A percentile compares a stretch with the other conserved stretches of the same genome.
Conservation (phyloP, 2,329 filamentous ascomycete genomes). For the Diaporthe destruens region DNA sequence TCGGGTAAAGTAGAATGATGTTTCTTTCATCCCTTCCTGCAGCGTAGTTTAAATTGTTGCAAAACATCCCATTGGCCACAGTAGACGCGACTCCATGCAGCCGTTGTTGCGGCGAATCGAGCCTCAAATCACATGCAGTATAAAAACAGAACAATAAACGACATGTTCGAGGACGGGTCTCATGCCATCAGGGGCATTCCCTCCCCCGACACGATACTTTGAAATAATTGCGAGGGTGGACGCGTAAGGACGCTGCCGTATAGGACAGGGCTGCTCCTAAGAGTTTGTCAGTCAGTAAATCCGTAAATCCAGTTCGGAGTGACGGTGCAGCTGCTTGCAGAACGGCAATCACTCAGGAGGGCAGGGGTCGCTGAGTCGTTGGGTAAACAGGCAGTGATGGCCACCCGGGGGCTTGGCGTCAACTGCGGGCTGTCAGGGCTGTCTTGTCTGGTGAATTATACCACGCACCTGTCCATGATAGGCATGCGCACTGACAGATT, state of each 20-base stretch:
- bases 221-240: not conserved
- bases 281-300: not conserved
- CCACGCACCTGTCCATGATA: not conserved
- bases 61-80: slow-evolving; percentile 2
- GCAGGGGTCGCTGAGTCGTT: no score
- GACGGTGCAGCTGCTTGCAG: not conserved
- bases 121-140: not conserved
- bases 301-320: not conserved
- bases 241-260: not conserved
- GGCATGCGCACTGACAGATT: slow-evolving; percentile 17
- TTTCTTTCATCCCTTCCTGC: not conserved
- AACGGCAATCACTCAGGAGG: not conserved
- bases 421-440: not conserved
- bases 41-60: not conserved
- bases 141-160: not conserved
- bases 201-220: not conserved
- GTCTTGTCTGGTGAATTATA: slow-evolving; percentile 1
- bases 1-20: not conserved
- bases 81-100: not conserved
- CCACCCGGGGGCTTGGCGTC: not conserved
- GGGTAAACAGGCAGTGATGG: no score
- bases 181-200: not conserved
- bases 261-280: not conserved
- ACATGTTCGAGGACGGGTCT: not conserved
- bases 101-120: not conserved